Conservation (phyloP, 192 early-diverging fungal species). For the Entomortierella beljakovae region DNA sequence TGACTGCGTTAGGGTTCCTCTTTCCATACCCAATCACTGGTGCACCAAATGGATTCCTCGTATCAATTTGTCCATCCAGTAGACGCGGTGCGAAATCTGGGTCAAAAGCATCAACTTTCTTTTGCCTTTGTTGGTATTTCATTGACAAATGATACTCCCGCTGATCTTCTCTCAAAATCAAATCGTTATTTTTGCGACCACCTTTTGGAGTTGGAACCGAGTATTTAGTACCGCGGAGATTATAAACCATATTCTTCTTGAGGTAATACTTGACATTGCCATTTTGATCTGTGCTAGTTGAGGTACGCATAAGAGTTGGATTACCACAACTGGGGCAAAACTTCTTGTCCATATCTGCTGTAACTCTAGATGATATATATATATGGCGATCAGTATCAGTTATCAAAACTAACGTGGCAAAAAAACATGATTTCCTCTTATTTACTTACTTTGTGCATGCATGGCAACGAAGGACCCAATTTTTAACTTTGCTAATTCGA, state of each 20-base stretch:
- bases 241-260: conserved; percentile 92
- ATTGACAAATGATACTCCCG: conserved; percentile 81
- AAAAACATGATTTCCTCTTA: neutral
- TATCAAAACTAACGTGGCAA: neutral
- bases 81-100: conserved; percentile 72
- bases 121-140: conserved; percentile 61
- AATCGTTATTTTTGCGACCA: conserved; percentile 77
- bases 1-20: conserved; percentile 74
- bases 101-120: conserved; percentile 72
- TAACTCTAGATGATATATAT: conserved; percentile 61
- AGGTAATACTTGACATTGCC: conserved; percentile 87
- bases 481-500: conserved; percentile 80
- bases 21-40: conserved; percentile 76
- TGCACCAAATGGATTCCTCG: conserved; percentile 71
- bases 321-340: conserved; percentile 96
- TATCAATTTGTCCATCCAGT: conserved; percentile 57
- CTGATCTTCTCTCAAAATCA: conserved; percentile 93
- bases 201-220: conserved; percentile 87
- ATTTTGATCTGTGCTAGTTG: conserved; percentile 81
- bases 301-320: conserved; percentile 85
- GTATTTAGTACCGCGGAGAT: conserved; percentile 89
- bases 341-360: conserved; percentile 86
- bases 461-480: conserved; percentile 93
- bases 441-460: conserved; percentile 84
- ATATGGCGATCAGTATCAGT: neutral